These are phyloP conservation scores for Xylariaceae sp. DNA, from an alignment of 2,329 filamentous ascomycete genomes.

Conservation along the genomic window DNA sequence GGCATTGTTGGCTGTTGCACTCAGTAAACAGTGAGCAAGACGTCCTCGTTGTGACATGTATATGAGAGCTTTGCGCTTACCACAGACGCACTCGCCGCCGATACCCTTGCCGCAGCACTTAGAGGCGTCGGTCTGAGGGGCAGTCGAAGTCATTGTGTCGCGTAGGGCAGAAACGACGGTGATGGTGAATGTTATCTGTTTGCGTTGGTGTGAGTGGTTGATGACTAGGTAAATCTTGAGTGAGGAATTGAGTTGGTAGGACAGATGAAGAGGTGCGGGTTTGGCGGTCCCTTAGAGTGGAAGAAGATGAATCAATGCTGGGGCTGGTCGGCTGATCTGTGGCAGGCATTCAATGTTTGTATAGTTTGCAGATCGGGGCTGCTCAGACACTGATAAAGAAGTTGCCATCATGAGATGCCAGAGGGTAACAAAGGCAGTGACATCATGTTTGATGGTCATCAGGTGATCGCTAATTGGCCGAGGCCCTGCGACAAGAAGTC, in stretches of 20 bases:
- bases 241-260: too few species aligned
- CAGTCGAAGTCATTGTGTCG: constrained; percentile 31
- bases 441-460: constrained; percentile 15
- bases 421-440: constrained; percentile 3
- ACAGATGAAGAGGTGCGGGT: too few species aligned
- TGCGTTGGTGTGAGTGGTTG: neutral
- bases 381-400: neutral
- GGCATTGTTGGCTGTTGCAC: constrained; percentile 53
- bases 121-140: constrained; percentile 34
- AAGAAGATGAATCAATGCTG: too few species aligned
- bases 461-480: constrained; percentile 10
- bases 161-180: neutral
- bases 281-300: too few species aligned
- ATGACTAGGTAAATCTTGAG: neutral
- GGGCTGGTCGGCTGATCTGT: too few species aligned
- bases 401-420: neutral
- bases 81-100: constrained; percentile 51
- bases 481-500: neutral
- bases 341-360: too few species aligned
- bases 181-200: neutral
- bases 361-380: neutral
- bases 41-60: constrained; percentile 2
- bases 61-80: constrained; percentile 37
- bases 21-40: constrained; percentile 5
- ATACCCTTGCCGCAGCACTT: constrained; percentile 55